A percentile compares a stretch with the other conserved stretches of the same genome.
phyloP scores from a whole-genome alignment of 306 rosid genomes.

The Ormosia emarginata region DNA sequence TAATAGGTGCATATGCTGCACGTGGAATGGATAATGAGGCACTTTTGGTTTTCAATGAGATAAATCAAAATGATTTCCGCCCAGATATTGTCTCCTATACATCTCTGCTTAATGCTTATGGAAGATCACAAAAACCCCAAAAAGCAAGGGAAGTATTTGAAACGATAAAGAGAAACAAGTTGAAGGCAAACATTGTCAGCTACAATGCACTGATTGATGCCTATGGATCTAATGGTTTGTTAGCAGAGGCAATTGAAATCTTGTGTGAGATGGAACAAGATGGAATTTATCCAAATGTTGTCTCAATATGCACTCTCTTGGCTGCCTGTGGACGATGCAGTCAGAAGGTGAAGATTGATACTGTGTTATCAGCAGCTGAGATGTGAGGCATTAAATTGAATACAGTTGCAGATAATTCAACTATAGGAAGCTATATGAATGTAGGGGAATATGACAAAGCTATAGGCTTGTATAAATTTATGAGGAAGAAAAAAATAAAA shows the following conservation, averaged over 20 bases:
- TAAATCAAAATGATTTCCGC: constrained; percentile 55
- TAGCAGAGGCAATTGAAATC: constrained; percentile 70
- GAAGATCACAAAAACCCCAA: constrained; percentile 73
- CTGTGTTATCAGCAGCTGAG: constrained; percentile 79
- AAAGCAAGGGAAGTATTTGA: constrained; percentile 68
- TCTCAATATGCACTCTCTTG: constrained; percentile 86
- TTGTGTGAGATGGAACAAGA: constrained; percentile 88
- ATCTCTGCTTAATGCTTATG: constrained; percentile 84
- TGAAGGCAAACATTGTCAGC: constrained; percentile 79
- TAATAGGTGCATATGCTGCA: constrained; percentile 88
- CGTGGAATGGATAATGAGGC: constrained; percentile 76
- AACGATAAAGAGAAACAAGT: constrained; percentile 59
- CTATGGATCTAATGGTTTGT: constrained; percentile 81
- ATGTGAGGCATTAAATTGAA: constrained; percentile 79
- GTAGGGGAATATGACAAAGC: constrained; percentile 80
- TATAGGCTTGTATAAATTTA: constrained; percentile 54
- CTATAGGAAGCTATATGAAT: constrained; percentile 90
- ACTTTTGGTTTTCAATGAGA: constrained; percentile 55
- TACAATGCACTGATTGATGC: constrained; percentile 91
- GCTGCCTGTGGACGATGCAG: constrained; percentile 89
- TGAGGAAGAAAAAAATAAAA: constrained; percentile 66
- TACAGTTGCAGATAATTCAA: constrained; percentile 81
- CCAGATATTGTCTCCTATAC: constrained; percentile 94
- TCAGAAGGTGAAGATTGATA: constrained; percentile 80
- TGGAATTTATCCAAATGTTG: constrained; percentile 82